Percentiles rank a stretch among this genome's conserved stretches.
Evolutionary conservation across 768 basidiomycete species (phyloP).

Genomic region (Boletus subparvulus): DNA sequence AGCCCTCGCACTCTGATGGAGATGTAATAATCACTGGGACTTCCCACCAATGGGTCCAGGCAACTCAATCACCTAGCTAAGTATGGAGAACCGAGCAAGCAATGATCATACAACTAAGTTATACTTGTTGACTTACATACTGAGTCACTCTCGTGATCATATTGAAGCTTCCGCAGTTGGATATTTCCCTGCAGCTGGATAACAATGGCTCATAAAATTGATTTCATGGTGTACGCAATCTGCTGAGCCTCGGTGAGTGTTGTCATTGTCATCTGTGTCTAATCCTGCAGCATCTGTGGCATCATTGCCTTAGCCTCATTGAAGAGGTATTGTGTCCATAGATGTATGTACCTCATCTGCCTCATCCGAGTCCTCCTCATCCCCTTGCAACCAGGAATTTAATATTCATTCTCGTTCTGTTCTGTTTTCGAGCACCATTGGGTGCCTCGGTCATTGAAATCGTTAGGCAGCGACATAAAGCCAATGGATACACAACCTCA

Average conservation of each 20-base stretch:
- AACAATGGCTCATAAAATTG: no score
- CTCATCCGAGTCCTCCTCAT: constrained; percentile 94
- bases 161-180: background rate
- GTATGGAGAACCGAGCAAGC: background rate
- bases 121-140: no score
- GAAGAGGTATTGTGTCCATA: constrained; percentile 92
- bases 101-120: no score
- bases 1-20: no score
- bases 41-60: no score
- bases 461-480: no score
- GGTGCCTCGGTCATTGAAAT: constrained; percentile 73
- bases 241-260: constrained; percentile 92
- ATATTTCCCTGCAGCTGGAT: no score
- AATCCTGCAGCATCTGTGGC: constrained; percentile 87
- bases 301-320: constrained; percentile 99
- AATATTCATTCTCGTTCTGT: constrained; percentile 85
- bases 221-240: no score
- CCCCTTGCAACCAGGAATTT: constrained; percentile 84
- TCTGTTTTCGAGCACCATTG: constrained; percentile 86
- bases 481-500: no score
- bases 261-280: constrained; percentile 98
- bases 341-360: constrained; percentile 88
- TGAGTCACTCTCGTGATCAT: no score
- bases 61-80: no score
- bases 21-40: no score